Evolutionary conservation across 306 rosid genomes (phyloP).

Genomic region (Senna siamea): DNA sequence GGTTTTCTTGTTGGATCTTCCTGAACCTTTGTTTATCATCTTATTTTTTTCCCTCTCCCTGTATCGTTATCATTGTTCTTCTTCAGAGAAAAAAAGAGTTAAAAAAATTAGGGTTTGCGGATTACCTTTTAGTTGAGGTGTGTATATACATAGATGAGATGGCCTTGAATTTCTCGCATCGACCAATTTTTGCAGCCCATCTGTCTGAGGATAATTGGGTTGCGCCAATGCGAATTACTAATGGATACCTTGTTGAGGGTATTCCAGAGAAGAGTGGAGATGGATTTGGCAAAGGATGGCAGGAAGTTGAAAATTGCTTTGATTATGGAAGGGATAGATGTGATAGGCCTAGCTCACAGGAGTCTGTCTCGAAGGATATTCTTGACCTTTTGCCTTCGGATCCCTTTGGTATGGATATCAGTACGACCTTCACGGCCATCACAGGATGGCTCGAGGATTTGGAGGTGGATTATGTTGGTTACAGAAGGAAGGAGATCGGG

Average conservation of each 20-base stretch:
- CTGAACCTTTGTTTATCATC: background rate
- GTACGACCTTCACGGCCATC: constrained; percentile 60
- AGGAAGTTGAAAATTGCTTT: constrained; percentile 60
- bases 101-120: constrained; percentile 17
- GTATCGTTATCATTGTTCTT: background rate
- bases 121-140: background rate
- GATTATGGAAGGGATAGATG: constrained; percentile 68
- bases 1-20: constrained; percentile 61
- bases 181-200: constrained; percentile 15
- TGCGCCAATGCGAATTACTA: constrained; percentile 55
- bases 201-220: constrained; percentile 14
- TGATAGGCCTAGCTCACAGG: constrained; percentile 65
- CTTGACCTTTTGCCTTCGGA: constrained; percentile 89
- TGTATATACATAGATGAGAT: constrained; percentile 2
- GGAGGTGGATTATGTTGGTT: constrained; percentile 65
- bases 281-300: constrained; percentile 60
- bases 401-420: constrained; percentile 75
- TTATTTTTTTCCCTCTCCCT: background rate
- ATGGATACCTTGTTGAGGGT: constrained; percentile 64
- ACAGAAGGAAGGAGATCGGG: constrained; percentile 47
- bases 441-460: constrained; percentile 87
- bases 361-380: constrained; percentile 68
- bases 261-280: constrained; percentile 60
- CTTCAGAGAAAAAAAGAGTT: background rate
- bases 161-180: constrained; percentile 32